Base-by-base conservation (phyloP, 805 yeast genomes). In the Candida sanyiensis region DNA sequence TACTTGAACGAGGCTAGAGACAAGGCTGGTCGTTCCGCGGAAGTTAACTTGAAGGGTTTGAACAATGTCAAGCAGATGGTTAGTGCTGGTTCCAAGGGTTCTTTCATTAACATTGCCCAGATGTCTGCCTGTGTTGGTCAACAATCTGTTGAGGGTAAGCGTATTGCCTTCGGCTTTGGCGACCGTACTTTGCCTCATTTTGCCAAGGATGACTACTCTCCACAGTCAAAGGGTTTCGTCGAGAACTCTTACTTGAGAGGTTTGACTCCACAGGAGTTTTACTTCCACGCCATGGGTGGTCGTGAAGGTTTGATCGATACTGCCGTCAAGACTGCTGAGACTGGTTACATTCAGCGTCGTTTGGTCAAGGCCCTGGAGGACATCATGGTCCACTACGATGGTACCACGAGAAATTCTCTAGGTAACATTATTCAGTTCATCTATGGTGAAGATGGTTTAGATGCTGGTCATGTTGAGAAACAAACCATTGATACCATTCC, bases 111-210 rank as follows among this genome's bases (percentile, higher is more conserved):
- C 63, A 93, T 93, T 61, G 95, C 99, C 18, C 97, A 89, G 69
- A 93, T 93, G 98, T 88, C 97, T 28, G 98, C 98, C 9, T 93
- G 98, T 83, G 98, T 93, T 21, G 98, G 98, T 55, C 99, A 93
- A 66, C 99, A 93, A 62, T 93, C 95, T 66, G 98, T 93, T 33
- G 98, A 93, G 69, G 99, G 99, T 77, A 93, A 86, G 64, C 95
- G 99, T 75, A 90, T 93, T 68, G 94, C 96, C 18, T 93, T 85
- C 54, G 99, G 99, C 31, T 93, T 93, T 59, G 80, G 87, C 28
- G 97, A 93, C 62, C 83, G 99, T 67, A 81, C 97, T 2, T 70
- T 93, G 56, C 99, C 99, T 10, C 99, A 93, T 64, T 93, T 93
- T 62, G 88, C 97, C 7, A 93, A 93, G 63, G 98, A 93, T 67